A percentile compares a stretch with the other conserved stretches of the same genome.
These are phyloP conservation scores for Sporisorium scitamineum DNA, from an alignment of 1,284 basidiomycete species.

Conservation along the genomic window DNA sequence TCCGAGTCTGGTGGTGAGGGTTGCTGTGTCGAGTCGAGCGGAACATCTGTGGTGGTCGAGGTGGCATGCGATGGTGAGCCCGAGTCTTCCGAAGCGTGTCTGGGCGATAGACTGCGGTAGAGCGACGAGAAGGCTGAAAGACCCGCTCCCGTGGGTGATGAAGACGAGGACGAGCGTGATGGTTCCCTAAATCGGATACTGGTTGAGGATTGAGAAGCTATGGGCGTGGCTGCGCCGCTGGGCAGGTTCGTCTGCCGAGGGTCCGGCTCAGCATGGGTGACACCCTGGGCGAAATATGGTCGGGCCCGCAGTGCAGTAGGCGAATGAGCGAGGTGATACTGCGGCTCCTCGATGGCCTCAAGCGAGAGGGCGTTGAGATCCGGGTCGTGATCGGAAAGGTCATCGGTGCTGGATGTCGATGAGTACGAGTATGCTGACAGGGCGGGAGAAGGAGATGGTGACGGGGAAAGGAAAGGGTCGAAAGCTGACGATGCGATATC, in stretches of 20 bases:
- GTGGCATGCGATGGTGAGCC: not conserved
- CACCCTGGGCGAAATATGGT: not conserved
- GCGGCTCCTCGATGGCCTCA: slow-evolving; percentile 52
- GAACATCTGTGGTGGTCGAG: not conserved
- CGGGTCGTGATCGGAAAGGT: slow-evolving; percentile 43
- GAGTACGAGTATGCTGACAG: slow-evolving; percentile 54
- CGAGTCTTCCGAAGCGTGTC: slow-evolving; percentile 11
- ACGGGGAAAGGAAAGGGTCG: slow-evolving; percentile 33
- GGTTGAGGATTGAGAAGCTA: slow-evolving; percentile 35
- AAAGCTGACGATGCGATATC: slow-evolving; percentile 18
- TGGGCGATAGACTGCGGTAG: slow-evolving; percentile 30
- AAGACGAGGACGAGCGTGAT: slow-evolving; percentile 9
- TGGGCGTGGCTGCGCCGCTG: slow-evolving; percentile 43
- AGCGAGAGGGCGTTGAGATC: slow-evolving; percentile 49
- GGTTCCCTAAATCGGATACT: slow-evolving; percentile 19
- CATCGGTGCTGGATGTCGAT: slow-evolving; percentile 35
- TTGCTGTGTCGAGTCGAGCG: not conserved
- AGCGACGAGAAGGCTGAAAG: slow-evolving; percentile 25
- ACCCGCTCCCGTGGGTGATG: slow-evolving; percentile 14
- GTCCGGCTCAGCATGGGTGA: slow-evolving; percentile 20
- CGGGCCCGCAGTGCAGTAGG: not conserved
- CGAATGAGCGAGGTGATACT: slow-evolving; percentile 23
- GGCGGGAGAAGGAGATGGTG: slow-evolving; percentile 49
- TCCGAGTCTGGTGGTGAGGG: slow-evolving; percentile 26
- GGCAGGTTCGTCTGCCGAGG: slow-evolving; percentile 23